Base-by-base conservation (phyloP, 2,329 filamentous ascomycete species). In the Akanthomyces dipterigenus region DNA sequence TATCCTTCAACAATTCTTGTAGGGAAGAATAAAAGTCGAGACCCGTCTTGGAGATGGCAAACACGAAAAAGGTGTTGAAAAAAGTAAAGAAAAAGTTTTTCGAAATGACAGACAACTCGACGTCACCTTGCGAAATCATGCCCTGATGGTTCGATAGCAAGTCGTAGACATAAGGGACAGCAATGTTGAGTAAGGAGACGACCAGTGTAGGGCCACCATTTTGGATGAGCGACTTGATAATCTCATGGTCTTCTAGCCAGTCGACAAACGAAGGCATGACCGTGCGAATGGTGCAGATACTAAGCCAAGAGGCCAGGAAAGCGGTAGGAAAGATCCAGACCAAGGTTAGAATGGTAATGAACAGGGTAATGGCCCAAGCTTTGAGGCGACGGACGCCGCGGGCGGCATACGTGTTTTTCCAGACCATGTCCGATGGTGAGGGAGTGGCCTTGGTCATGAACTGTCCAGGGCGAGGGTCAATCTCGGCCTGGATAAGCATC, bases 11-110 rank as follows among this genome's bases (percentile, higher is more conserved):
- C 11, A 88, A 85, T 53, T 93, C 84, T 59, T 85, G 85, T 51
- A 98, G 80, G 57, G 89, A 83, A 38, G 80, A 79, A 74, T 86
- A 86, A 70, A 96, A 90, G 59, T 88, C 85, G 43, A 88, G 86
- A 75, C 90, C 91, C 5, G 92, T 91, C 59, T 89, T 90, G 50
- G 96, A 90, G 28, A 95, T 83, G 1, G 93, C 96, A 72, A 98
- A 97, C 49, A 98, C 85, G 55, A 98, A 84, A 76, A 99, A 99
- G 62, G 98, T 91, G 76, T 99, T 99, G 84, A 99, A 98, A 75
- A 99, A 99, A 11, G 90, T 93, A 72, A 99, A 99, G 81, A 98
- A 96, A 77, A 98, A 99, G 75, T 98, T 99, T 78, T 99, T 99
- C 59, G 91, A 96, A 66, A 99, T 93, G 49, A 96, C 82, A 0